A percentile compares a stretch with the other conserved stretches of the same genome.
phyloP scores from a whole-genome alignment of 768 basidiomycete species.

The Trametes cubensis region DNA sequence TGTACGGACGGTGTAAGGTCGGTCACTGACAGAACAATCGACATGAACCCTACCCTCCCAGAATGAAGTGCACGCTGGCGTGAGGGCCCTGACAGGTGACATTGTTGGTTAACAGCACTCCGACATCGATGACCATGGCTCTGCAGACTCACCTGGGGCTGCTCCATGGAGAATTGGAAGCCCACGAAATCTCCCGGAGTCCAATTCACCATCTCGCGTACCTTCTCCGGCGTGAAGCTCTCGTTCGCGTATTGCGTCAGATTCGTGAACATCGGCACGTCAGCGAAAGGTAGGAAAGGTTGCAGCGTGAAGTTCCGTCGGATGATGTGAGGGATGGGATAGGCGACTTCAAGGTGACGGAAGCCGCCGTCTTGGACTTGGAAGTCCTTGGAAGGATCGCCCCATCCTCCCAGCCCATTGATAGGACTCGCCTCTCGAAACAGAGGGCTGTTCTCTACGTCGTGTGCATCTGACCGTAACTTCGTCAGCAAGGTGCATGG shows the following conservation, averaged over 20 bases:
- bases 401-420: constrained; percentile 35
- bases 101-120: no score
- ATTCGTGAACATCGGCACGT: constrained; percentile 24
- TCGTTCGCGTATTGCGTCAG: constrained; percentile 30
- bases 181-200: constrained; percentile 36
- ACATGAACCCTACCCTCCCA: constrained; percentile 34
- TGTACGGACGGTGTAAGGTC: no score
- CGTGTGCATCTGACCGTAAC: constrained; percentile 25
- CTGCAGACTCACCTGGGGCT: constrained; percentile 28
- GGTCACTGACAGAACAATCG: background rate
- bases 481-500: background rate
- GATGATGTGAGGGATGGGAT: constrained; percentile 37
- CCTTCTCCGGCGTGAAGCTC: constrained; percentile 30
- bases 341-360: constrained; percentile 31
- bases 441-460: constrained; percentile 28
- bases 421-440: constrained; percentile 27
- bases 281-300: constrained; percentile 29
- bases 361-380: constrained; percentile 35
- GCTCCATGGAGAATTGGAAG: constrained; percentile 37
- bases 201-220: constrained; percentile 32
- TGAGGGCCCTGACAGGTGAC: constrained; percentile 36
- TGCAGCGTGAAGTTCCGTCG: constrained; percentile 39
- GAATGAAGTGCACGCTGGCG: constrained; percentile 35
- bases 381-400: constrained; percentile 28
- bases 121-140: no score